A percentile compares a stretch with the other conserved stretches of the same genome.
Evolutionary conservation across 2,329 filamentous ascomycete genomes (phyloP).

Genomic region (Sarocladium kiliense): DNA sequence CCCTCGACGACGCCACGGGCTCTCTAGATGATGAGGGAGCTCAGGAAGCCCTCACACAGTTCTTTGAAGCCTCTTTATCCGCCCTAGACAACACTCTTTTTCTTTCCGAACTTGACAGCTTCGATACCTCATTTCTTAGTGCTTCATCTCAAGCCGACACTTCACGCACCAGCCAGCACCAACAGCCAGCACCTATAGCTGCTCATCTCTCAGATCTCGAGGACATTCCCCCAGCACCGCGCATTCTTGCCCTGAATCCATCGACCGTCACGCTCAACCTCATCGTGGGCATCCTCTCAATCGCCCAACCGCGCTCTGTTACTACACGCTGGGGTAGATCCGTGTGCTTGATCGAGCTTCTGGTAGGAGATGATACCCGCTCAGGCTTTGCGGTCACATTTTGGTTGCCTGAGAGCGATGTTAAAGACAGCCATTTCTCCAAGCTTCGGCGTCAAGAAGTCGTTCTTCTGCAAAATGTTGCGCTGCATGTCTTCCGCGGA

Average conservation of each 20-base stretch:
- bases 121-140: slow-evolving; percentile 17
- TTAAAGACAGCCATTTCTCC: slow-evolving; percentile 26
- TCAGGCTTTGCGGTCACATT: slow-evolving; percentile 79
- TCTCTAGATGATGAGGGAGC: slow-evolving; percentile 25
- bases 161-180: slow-evolving; percentile 24
- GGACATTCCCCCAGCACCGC: slow-evolving; percentile 62
- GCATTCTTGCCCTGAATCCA: slow-evolving; percentile 63
- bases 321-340: slow-evolving; percentile 58
- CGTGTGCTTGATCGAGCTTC: slow-evolving; percentile 66
- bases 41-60: slow-evolving; percentile 49
- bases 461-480: slow-evolving; percentile 74
- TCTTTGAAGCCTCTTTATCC: slow-evolving; percentile 70
- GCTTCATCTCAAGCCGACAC: slow-evolving; percentile 15
- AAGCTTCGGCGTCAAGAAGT: slow-evolving; percentile 67
- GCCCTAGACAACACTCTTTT: slow-evolving; percentile 61
- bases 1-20: slow-evolving; percentile 20
- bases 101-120: slow-evolving; percentile 44
- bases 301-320: slow-evolving; percentile 62
- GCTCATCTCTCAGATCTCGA: slow-evolving; percentile 50
- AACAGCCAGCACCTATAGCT: slow-evolving; percentile 27
- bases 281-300: slow-evolving; percentile 72
- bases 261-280: slow-evolving; percentile 80
- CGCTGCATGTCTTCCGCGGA: slow-evolving; percentile 67
- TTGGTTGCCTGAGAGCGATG: slow-evolving; percentile 57
- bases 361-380: slow-evolving; percentile 81